These are phyloP conservation scores for Sugiyamaella americana DNA, from an alignment of 805 yeast species.

Conservation along the genomic window DNA sequence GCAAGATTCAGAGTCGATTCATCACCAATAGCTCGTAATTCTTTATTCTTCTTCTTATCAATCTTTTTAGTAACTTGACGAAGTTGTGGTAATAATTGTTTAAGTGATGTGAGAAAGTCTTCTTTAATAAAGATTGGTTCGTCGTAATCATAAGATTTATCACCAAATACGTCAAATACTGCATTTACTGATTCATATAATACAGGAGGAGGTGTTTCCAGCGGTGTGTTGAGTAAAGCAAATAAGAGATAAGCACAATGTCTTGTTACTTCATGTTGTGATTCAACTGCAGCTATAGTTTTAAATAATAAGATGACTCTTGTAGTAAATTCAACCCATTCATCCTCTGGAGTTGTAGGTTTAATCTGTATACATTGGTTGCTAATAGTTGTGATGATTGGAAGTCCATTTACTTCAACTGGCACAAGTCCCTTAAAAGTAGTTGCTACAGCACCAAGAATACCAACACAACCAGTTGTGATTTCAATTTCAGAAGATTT, in stretches of 20 bases:
- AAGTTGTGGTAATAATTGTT: slow-evolving; percentile 41
- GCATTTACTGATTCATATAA: slow-evolving; percentile 57
- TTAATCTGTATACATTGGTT: slow-evolving; percentile 16
- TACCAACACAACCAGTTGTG: slow-evolving; percentile 35
- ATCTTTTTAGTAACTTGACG: slow-evolving; percentile 52
- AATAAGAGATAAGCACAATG: slow-evolving; percentile 43
- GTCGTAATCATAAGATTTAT: slow-evolving; percentile 62
- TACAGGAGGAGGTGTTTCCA: slow-evolving; percentile 35
- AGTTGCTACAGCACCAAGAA: slow-evolving; percentile 40
- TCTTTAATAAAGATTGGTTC: slow-evolving; percentile 55
- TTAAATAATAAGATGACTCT: slow-evolving; percentile 50
- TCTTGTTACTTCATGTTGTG: slow-evolving; percentile 40
- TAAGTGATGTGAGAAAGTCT: slow-evolving; percentile 41
- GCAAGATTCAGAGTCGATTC: slow-evolving; percentile 62
- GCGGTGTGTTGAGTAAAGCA: slow-evolving; percentile 27
- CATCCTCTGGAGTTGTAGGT: slow-evolving; percentile 23
- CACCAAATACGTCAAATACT: slow-evolving; percentile 75
- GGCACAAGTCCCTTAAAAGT: slow-evolving; percentile 24
- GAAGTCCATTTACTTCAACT: slow-evolving; percentile 15
- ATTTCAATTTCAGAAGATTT: slow-evolving; percentile 25
- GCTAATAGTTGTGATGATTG: slow-evolving; percentile 27
- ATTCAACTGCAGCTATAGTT: slow-evolving; percentile 42
- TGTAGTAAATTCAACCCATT: slow-evolving; percentile 37
- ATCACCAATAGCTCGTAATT: slow-evolving; percentile 55
- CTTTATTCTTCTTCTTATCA: slow-evolving; percentile 56